These are phyloP conservation scores for Mortierella claussenii DNA, from an alignment of 192 early-diverging fungal genomes.

Conservation along the genomic window DNA sequence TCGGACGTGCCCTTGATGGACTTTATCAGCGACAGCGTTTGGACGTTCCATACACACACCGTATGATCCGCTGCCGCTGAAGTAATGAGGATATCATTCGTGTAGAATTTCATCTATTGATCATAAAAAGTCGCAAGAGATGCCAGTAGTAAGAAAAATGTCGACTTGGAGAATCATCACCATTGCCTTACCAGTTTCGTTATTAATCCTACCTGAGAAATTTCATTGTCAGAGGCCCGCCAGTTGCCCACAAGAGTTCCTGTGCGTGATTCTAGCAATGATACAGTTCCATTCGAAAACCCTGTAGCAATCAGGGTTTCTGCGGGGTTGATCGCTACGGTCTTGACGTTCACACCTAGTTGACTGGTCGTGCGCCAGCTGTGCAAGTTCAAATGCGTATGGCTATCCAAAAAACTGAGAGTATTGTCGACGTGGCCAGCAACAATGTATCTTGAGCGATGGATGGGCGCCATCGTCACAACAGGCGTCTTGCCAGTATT, in stretches of 20 bases:
- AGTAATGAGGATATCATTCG: constrained; percentile 63
- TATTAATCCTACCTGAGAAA: constrained; percentile 54
- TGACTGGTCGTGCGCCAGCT: constrained; percentile 29
- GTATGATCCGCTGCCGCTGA: constrained; percentile 66
- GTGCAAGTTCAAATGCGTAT: constrained; percentile 35
- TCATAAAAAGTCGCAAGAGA: too few relatives aligned
- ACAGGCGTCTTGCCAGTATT: constrained; percentile 56
- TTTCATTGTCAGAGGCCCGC: constrained; percentile 68
- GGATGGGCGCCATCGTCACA: constrained; percentile 61
- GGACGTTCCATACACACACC: constrained; percentile 68
- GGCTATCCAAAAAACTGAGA: constrained; percentile 55
- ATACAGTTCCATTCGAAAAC: constrained; percentile 63
- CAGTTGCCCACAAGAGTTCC: constrained; percentile 63
- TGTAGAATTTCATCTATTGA: constrained; percentile 65
- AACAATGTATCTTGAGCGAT: constrained; percentile 59
- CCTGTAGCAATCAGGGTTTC: constrained; percentile 66
- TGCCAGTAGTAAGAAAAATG: too few relatives aligned
- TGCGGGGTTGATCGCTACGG: constrained; percentile 53
- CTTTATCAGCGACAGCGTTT: constrained; percentile 58
- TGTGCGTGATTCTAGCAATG: constrained; percentile 64
- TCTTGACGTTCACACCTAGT: constrained; percentile 46
- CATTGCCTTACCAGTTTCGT: too few relatives aligned
- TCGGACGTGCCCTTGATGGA: constrained; percentile 64
- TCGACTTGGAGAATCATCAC: not conserved
- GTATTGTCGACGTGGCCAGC: constrained; percentile 60